Base-by-base conservation (phyloP, 805 yeast species). In the Metschnikowia matae region DNA sequence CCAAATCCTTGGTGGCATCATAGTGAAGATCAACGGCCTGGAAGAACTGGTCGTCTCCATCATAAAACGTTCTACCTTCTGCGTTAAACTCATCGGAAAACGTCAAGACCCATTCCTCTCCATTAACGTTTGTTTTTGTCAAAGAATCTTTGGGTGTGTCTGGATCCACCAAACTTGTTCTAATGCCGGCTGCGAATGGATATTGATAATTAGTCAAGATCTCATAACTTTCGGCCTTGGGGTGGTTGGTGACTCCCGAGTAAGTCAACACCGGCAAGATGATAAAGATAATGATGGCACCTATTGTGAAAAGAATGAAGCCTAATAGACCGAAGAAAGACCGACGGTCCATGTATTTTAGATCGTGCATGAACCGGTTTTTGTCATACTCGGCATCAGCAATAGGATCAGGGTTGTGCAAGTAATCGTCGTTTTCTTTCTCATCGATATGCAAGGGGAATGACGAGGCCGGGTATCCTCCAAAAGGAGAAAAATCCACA, bases 391-490 rank as follows among this genome's bases (percentile, higher is more conserved):
- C 81, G 20, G 96, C 96, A 65, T 94, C 99, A 41, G 83, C 87
- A 35, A 90, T 85, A 8, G 97, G 97, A 67, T 92, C 97, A 1
- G 98, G 98, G 68, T 92, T 94, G 69, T 92, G 98, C 57, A 94
- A 66, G 63, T 89, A 91, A 68, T 92, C 99, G 70, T 92, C 99
- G 8, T 87, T 85, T 68, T 92, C 99, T 68, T 89, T 89, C 59
- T 92, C 98, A 52, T 92, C 97, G 55, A 94, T 83, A 59, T 81
- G 85, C 50, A 92, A 73, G 1, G 99, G 99, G 71, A 92, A 92
- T 4, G 89, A 83, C 15, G 90, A 77, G 7, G 96, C 95, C 0
- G 99, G 98, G 67, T 88, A 92, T 14, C 98, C 98, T 46, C 98
- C 99, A 70, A 92, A 92, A 2, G 98, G 99, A 44, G 87, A 82